Conservation (phyloP, 768 basidiomycete genomes). For the Lyophyllum shimeji region DNA sequence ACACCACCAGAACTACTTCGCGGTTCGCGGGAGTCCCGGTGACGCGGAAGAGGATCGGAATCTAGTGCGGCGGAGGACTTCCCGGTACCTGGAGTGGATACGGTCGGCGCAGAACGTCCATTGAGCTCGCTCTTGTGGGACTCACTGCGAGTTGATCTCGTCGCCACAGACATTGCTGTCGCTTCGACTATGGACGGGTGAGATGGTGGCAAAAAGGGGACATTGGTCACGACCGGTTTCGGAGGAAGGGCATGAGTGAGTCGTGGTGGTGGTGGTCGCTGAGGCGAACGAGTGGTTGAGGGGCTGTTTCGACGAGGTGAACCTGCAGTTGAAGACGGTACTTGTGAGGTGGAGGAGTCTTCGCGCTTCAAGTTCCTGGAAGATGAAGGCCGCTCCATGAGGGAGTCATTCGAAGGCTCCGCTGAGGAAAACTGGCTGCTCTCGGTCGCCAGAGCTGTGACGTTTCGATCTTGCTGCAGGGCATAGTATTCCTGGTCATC, state of each 20-base stretch:
- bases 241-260: conserved; percentile 69
- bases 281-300: conserved; percentile 18
- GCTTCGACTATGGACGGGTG: conserved; percentile 60
- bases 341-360: conserved; percentile 13
- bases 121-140: conserved; percentile 31
- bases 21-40: conserved; percentile 61
- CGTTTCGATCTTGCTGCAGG: conserved; percentile 20
- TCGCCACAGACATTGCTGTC: conserved; percentile 51
- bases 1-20: conserved; percentile 42
- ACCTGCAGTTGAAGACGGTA: conserved; percentile 10
- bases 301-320: conserved; percentile 14
- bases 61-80: conserved; percentile 19
- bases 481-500: conserved; percentile 58
- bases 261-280: conserved; percentile 32
- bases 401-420: conserved; percentile 3
- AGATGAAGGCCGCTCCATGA: conserved; percentile 2
- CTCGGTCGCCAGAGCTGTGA: neutral
- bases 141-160: conserved; percentile 40
- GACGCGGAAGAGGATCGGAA: conserved; percentile 44
- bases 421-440: neutral
- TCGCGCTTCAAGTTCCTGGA: conserved; percentile 9
- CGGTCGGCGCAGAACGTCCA: conserved; percentile 25
- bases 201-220: conserved; percentile 54
- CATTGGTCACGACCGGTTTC: conserved; percentile 54
- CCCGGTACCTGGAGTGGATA: conserved; percentile 18